Percentiles rank a stretch among this genome's conserved stretches.
These are phyloP conservation scores for Candolleomyces aberdarensis DNA, from an alignment of 768 basidiomycete genomes.

Conservation along the genomic window DNA sequence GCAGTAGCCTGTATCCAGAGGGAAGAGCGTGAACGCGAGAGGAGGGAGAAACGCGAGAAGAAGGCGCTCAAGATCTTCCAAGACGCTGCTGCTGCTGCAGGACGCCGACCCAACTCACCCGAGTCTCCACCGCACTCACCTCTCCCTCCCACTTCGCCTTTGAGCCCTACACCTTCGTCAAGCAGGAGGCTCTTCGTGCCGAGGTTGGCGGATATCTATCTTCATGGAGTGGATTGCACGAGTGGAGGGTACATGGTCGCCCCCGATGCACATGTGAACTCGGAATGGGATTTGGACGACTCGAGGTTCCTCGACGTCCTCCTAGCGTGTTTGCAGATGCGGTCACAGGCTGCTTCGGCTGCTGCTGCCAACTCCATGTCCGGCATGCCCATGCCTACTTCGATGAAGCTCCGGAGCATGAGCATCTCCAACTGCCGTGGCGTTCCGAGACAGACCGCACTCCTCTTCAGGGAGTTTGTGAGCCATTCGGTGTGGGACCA, in stretches of 20 bases:
- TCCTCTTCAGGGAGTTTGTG: constrained; percentile 24
- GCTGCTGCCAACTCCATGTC: too few species aligned
- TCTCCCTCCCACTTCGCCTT: constrained; percentile 1
- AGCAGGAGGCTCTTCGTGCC: constrained; percentile 25
- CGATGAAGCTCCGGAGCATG: constrained; percentile 28
- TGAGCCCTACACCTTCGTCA: neutral
- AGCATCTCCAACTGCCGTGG: constrained; percentile 31
- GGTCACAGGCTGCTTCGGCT: constrained; percentile 8
- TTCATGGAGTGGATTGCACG: constrained; percentile 36
- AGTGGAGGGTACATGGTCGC: constrained; percentile 40
- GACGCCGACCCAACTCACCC: neutral
- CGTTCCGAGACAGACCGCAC: constrained; percentile 22
- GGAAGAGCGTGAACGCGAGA: constrained; percentile 21
- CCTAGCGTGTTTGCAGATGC: constrained; percentile 26
- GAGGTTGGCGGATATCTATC: constrained; percentile 33
- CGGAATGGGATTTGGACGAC: constrained; percentile 35
- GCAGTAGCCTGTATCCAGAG: constrained; percentile 26
- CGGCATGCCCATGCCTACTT: neutral
- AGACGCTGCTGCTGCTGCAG: neutral
- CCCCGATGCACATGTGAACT: constrained; percentile 26
- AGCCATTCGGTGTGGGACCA: constrained; percentile 35
- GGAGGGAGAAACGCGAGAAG: constrained; percentile 9
- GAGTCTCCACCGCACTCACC: neutral
- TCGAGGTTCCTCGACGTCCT: constrained; percentile 40
- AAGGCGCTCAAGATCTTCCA: constrained; percentile 5